Base-by-base conservation (phyloP, 2,329 filamentous ascomycete genomes). In the Xylaria multiplex region DNA sequence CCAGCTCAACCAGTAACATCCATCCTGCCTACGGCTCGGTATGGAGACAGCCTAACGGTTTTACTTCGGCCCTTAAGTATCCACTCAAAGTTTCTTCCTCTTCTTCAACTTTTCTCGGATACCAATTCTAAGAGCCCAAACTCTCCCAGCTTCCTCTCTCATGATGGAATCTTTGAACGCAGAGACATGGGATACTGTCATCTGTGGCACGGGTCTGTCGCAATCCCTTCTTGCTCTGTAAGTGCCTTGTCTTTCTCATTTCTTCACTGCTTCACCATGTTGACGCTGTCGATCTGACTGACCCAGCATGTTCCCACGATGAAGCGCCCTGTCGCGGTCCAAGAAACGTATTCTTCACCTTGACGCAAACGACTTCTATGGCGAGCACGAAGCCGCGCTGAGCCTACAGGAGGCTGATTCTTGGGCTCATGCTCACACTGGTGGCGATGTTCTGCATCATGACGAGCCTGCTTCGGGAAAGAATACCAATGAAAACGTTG, bases 321-420 rank as follows among this genome's bases (percentile, higher is more conserved):
- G 77, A 85, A 98, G 95, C 86, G 91, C 95, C 75, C 86, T 98
- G 74, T 98, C 95, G 72, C 91, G 94, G 76, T 97, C 93, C 69
- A 90, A 90, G 77, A 97, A 97, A 84, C 96, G 93, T 74, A 88
- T 97, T 71, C 86, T 98, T 66, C 95, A 98, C 78, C 83, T 97
- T 77, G 95, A 98, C 77, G 86, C 87, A 69, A 94, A 97, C 81
- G 85, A 89, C 68, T 97, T 93, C 79, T 98, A 98, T 81, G 95
- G 95, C 74, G 92, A 91, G 59, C 79, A 90, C 45, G 93, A 97
- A 77, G 93, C 95, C 69, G 93, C 93, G 2, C 87, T 98, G 71
- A 96, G 90, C 79, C 83, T 97, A 42, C 86, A 92, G 68, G 95
- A 97, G 77, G 90, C 88, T 43, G 90, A 94, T 71, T 84, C 85